These are phyloP conservation scores for Silene noctiflora DNA, from an alignment of 179 eudicot genomes.

Conservation along the genomic window DNA sequence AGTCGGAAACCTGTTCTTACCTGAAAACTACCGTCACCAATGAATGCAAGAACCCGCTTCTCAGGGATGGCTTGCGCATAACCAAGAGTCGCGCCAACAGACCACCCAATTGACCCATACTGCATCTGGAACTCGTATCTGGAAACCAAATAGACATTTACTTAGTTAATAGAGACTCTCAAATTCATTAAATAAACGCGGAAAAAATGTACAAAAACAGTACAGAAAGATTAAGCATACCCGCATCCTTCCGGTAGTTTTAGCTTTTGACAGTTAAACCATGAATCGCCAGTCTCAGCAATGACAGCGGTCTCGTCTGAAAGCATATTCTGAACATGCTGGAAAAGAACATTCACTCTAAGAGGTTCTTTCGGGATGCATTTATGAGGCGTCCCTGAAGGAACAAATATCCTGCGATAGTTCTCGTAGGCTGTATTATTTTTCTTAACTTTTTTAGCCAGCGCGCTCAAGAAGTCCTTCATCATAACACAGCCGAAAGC, in stretches of 20 bases:
- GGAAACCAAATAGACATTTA: neutral
- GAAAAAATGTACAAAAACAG: too few species aligned
- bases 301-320: conserved; percentile 64
- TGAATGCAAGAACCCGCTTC: conserved; percentile 81
- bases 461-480: conserved; percentile 63
- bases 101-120: conserved; percentile 90
- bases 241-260: conserved; percentile 73
- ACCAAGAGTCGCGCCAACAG: conserved; percentile 88
- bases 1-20: conserved; percentile 21
- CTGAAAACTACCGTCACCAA: conserved; percentile 93
- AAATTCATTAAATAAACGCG: too few species aligned
- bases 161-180: too few species aligned
- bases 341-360: conserved; percentile 74
- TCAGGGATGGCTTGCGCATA: conserved; percentile 76
- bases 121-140: conserved; percentile 88
- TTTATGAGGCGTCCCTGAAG: conserved; percentile 52
- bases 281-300: conserved; percentile 90
- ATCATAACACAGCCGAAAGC: conserved; percentile 65
- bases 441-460: conserved; percentile 51
- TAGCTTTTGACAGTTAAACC: conserved; percentile 89
- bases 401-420: conserved; percentile 63
- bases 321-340: conserved; percentile 70
- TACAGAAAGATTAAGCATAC: conserved; percentile 20
- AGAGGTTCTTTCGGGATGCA: conserved; percentile 55
- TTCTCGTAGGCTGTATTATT: conserved; percentile 70